Base-by-base conservation (phyloP, 1,284 basidiomycete species). In the Lignosus rhinocerotis region DNA sequence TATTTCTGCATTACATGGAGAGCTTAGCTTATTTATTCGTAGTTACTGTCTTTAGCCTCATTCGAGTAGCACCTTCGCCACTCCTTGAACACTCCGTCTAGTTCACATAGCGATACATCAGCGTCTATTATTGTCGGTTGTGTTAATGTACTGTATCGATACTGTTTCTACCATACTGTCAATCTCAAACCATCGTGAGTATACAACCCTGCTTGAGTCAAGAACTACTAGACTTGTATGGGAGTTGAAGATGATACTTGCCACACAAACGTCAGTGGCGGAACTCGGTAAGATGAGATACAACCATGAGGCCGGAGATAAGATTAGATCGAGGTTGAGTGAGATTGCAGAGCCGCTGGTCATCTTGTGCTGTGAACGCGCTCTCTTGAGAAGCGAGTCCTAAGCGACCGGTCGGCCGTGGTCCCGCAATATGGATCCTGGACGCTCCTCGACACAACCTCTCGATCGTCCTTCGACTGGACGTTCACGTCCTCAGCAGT, bases 341-440 rank as follows among this genome's bases (percentile, higher is more conserved):
- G 19, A 17, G 47, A 51, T 36, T 46, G 41, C 44, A 39, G 6
- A 25, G 52, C 50, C 36, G 12, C 25, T 39, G 39, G 60, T 43
- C 51, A 42, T 51, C 57, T 57, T 64, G 59, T 44, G 57, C 59
- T 57, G 59, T 56, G 62, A 56, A 64, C 57, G 57, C 55, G 59
- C 59, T 36, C 59, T 56, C 59, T 45, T 50, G 51, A 54, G 38
- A 63, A 60, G 59, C 59, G 59, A 60, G 50, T 50, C 58, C 59
- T 64, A 61, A 59, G 59, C 62, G 59, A 62, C 60, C 51, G 36
- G 14, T 39, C 55, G 51, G 63, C 57, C 62, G 54, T 51, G 39
- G 30, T 51, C 42, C 54, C 56, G 47, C 59, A 64, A 56, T 45
- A 61, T 64, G 60, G 58, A 64, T 38, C 56, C 60, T 56, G 60